Evolutionary conservation across 108 stramenopile species (phyloP), one percentile per base, ranked within the genome.

Genomic region (Cylindrotheca fusiformis): DNA sequence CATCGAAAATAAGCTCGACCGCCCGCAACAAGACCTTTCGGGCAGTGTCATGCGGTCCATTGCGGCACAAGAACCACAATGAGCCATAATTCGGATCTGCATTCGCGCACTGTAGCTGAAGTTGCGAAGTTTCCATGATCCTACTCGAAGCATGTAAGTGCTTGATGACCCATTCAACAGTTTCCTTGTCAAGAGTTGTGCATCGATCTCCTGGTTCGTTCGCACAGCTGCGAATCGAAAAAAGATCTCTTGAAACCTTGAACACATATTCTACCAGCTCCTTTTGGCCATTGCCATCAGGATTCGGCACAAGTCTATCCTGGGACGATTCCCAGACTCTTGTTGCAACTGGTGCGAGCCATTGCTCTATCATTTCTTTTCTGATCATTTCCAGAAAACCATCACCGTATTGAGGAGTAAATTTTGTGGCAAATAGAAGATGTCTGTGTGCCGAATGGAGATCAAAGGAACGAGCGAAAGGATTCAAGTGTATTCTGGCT

Each of bases 391-490:
- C 96, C 46, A 97, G 67, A 66, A 98, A 97, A 60, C 90, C 87
- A 63, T 97, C 97, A 3, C 98, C 98, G 58, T 95, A 99, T 67
- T 99, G 98, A 32, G 98, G 98, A 5, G 98, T 99, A 76, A 99
- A 99, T 68, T 85, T 88, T 28, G 95, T 89, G 28, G 98, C 97
- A 80, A 97, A 99, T 45, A 63, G 77, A n/a, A 98, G 80, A 64
- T 95, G 87, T 3, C 83, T 70, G 0, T 69, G 59, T 28, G 96
- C 94, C 5, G 72, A 56, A 20, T 76, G 69, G 32, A 95, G 72
- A 70, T 97, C 95, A 65, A 98, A 97, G 1, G 78, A 78, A 2
- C 66, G 74, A 23, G 86, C 93, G 33, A 93, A 88, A 17, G 92
- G 92, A 65, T 93, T 93, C 32, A 90, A 65, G 54, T 83, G 80